Conservation (phyloP, 768 basidiomycete genomes). For the Leucosporidium creatinivorum region DNA sequence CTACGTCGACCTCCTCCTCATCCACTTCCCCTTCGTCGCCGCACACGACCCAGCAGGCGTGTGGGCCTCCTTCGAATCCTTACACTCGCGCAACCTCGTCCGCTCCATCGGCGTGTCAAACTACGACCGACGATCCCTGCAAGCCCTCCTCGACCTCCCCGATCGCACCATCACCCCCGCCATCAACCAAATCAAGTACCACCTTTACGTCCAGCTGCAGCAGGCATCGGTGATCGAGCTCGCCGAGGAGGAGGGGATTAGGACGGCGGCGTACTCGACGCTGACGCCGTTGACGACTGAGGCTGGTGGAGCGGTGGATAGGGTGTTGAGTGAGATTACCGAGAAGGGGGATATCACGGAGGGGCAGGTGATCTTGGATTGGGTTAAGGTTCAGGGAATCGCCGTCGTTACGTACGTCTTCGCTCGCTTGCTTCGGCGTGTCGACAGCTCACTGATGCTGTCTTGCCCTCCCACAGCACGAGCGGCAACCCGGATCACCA, state of each 20-base stretch:
- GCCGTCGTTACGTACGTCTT: neutral
- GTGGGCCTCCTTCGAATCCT: constrained; percentile 1
- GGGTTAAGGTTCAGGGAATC: constrained; percentile 4
- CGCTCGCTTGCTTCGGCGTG: neutral
- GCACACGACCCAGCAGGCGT: neutral
- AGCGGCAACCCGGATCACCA: neutral
- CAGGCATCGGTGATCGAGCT: neutral
- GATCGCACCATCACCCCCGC: neutral
- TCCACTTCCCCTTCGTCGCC: constrained; percentile 7
- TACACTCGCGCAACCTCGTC: neutral
- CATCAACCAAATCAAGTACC: constrained; percentile 5
- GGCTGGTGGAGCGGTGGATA: neutral
- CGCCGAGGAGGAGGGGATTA: neutral
- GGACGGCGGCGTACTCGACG: neutral
- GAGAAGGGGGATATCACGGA: neutral
- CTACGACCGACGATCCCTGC: neutral
- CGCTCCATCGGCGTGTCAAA: constrained; percentile 7
- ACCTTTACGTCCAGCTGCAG: neutral
- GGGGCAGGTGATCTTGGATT: neutral
- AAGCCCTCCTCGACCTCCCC: neutral
- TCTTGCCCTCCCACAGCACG: neutral
- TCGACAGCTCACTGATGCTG: neutral
- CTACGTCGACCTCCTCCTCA: constrained; percentile 7
- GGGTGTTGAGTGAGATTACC: neutral
- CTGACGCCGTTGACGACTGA: constrained; percentile 1